phyloP scores from a whole-genome alignment of 2,329 filamentous ascomycete species.

The Pseudogymnoascus sp. region DNA sequence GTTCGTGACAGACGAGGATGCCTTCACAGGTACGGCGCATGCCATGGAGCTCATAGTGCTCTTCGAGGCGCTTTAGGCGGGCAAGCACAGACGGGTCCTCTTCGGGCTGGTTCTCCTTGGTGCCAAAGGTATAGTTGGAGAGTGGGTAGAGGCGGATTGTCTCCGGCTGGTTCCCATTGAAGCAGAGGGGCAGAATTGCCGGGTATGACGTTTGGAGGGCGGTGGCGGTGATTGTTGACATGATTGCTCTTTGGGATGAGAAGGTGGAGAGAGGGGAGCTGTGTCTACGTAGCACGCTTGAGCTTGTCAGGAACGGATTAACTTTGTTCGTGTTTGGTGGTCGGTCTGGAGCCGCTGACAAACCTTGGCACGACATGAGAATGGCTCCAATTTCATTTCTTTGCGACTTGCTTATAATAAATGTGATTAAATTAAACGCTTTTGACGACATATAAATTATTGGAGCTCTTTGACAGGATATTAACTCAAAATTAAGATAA shows the following conservation, averaged over 20 bases:
- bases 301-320: constrained; percentile 7
- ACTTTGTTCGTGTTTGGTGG: neutral
- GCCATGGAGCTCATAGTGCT: constrained; percentile 84
- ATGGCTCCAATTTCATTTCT: neutral
- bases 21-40: constrained; percentile 98
- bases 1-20: constrained; percentile 94
- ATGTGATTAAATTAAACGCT: neutral
- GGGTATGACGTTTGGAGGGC: constrained; percentile 70
- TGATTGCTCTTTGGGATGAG: constrained; percentile 31
- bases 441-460: neutral
- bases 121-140: constrained; percentile 97
- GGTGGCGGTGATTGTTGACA: constrained; percentile 77
- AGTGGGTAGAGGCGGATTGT: constrained; percentile 90
- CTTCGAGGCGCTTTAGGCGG: constrained; percentile 85
- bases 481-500: neutral
- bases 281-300: neutral
- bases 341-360: neutral
- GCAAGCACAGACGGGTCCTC: constrained; percentile 94
- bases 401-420: neutral
- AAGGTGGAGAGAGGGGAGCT: constrained; percentile 4
- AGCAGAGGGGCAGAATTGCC: constrained; percentile 71
- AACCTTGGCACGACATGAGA: neutral
- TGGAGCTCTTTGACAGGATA: neutral
- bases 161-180: constrained; percentile 81
- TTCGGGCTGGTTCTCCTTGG: constrained; percentile 96